Evolutionary conservation across 352 stramenopile species (phyloP), one percentile per base, ranked within the genome.

Genomic region (Pilasporangium apinafurcum): DNA sequence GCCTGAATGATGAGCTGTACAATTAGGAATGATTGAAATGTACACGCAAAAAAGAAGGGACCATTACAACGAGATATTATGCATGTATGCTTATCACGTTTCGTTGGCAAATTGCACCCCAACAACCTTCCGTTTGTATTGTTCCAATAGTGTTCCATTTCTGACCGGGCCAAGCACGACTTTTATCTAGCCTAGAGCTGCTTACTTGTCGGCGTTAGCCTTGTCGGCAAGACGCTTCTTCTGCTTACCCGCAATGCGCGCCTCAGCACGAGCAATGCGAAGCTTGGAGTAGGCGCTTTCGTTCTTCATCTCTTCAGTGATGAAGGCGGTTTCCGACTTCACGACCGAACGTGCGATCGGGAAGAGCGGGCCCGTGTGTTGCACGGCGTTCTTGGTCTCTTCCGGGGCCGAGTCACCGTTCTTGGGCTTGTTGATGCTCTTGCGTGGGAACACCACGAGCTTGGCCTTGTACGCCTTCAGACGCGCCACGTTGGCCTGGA

Each of bases 381-480:
- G 92, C 53, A 92, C 82, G 38, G 92, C 89, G 54, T 90, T 92
- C 62, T 91, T 79, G 52, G 84, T 95, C 68, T 97, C 87, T 54
- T 96, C 87, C 27, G 69, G 62, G 24, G 83, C 64, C 40, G 92
- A 87, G 77, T 98, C 90, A 53, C 90, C 93, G 48, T 93, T 85
- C 92, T 98, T 98, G 47, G 85, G 68, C 81, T 97, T 97, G 68
- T 92, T 95, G 45, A 92, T 65, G 70, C 82, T 87, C 76, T 97
- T 97, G 79, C 96, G 95, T 52, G 96, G 95, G 91, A 99, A 98
- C 47, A 99, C 80, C 49, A 99, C 88, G 35, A 99, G 83, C 65
- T 98, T 98, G 45, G 77, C 72, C 81, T 98, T 98, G 95, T 99
- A 99, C 51, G 96, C 92, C 81, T 98, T 97, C 42, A 99, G 88